These are phyloP conservation scores for Xenoacremonium recifei DNA, from an alignment of 2,329 filamentous ascomycete species.

Conservation along the genomic window DNA sequence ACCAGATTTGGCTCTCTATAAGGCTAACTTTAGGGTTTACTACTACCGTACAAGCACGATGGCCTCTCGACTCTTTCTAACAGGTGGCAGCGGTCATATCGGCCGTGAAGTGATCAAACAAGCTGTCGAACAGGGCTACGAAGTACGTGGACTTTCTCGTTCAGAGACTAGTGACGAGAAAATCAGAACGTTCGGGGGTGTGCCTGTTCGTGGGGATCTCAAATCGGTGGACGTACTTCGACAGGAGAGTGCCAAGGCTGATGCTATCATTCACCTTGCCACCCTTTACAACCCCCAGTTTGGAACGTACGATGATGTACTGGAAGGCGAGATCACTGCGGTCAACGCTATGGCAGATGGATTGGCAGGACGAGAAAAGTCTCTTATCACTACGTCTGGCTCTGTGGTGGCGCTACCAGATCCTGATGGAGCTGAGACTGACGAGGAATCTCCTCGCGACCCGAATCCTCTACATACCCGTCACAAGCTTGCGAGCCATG, in stretches of 20 bases:
- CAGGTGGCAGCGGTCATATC: slow-evolving; percentile 39
- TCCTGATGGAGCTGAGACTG: slow-evolving; percentile 28
- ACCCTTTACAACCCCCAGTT: slow-evolving; percentile 19
- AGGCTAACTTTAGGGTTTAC: no score
- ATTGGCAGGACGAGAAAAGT: slow-evolving; percentile 31
- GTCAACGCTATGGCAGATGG: slow-evolving; percentile 35
- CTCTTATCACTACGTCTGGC: slow-evolving; percentile 34
- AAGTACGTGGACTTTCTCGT: slow-evolving; percentile 41
- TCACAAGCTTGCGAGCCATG: slow-evolving; percentile 27
- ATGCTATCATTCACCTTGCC: slow-evolving; percentile 43
- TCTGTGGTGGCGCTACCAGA: slow-evolving; percentile 22
- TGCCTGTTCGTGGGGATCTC: slow-evolving; percentile 40
- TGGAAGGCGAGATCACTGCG: slow-evolving; percentile 32
- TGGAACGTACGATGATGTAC: slow-evolving; percentile 12
- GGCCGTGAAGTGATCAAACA: slow-evolving; percentile 34
- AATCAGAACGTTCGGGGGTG: slow-evolving; percentile 36
- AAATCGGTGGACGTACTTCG: slow-evolving; percentile 35
- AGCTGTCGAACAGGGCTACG: slow-evolving; percentile 37
- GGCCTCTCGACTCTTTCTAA: slow-evolving; percentile 37
- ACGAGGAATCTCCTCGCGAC: slow-evolving; percentile 18
- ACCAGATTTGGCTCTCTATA: no score
- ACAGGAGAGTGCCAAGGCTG: slow-evolving; percentile 34
- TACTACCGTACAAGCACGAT: no score
- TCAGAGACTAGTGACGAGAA: slow-evolving; percentile 33
- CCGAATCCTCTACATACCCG: slow-evolving; percentile 25